Conservation (phyloP, 1,284 basidiomycete species). For the Leccinum pachyderme region DNA sequence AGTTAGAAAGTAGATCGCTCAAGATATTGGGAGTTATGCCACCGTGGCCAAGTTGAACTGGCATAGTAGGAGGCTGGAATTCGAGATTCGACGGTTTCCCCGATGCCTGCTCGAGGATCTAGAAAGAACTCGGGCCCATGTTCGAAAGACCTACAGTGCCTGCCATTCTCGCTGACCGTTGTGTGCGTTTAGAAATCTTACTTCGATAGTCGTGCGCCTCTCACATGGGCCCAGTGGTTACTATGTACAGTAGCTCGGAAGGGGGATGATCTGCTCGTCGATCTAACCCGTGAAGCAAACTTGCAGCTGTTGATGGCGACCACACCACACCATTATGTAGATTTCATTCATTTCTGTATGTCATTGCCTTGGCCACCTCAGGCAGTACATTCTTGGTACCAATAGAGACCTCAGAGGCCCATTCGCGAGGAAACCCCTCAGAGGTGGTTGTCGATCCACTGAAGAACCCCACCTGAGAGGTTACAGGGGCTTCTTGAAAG, state of each 20-base stretch:
- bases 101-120: constrained; percentile 14
- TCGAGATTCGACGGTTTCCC: constrained; percentile 15
- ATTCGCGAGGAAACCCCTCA: too few species aligned
- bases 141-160: constrained; percentile 12
- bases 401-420: too few species aligned
- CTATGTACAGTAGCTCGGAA: constrained; percentile 11
- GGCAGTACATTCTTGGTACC: too few species aligned
- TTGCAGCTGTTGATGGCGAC: constrained; percentile 16
- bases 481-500: too few species aligned
- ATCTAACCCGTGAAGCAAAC: constrained; percentile 16
- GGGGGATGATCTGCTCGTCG: constrained; percentile 22
- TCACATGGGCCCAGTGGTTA: too few species aligned
- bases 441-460: too few species aligned
- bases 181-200: constrained; percentile 7
- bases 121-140: constrained; percentile 6
- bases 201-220: constrained; percentile 19
- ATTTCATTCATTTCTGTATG: constrained; percentile 17
- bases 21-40: constrained; percentile 32
- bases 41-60: constrained; percentile 13
- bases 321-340: constrained; percentile 18
- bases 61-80: constrained; percentile 28
- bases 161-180: background rate
- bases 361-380: too few species aligned
- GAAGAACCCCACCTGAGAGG: too few species aligned
- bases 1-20: constrained; percentile 25